A percentile compares a stretch with the other conserved stretches of the same genome.
phyloP scores from a whole-genome alignment of 257 asterid species.

The Fraxinus anomala region DNA sequence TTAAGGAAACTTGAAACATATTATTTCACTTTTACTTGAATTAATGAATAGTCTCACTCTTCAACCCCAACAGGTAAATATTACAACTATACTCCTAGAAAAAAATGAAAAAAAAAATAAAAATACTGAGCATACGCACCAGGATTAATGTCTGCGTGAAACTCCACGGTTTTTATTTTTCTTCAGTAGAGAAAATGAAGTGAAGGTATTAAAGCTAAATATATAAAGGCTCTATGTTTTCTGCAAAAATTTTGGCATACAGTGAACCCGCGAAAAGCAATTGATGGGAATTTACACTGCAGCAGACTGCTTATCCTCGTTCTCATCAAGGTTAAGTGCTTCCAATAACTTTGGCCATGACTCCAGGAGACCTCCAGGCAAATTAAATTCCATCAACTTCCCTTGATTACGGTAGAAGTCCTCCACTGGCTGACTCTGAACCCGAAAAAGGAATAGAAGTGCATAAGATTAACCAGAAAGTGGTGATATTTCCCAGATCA shows the following conservation, averaged over 20 bases:
- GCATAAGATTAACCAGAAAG: not conserved
- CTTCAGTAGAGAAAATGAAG: constrained; percentile 16
- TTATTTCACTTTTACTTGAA: constrained; percentile 4
- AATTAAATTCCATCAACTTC: constrained; percentile 72
- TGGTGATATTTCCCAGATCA: not conserved
- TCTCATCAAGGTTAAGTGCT: constrained; percentile 80
- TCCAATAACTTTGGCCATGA: constrained; percentile 92
- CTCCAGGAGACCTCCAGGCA: constrained; percentile 93
- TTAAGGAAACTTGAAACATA: not conserved
- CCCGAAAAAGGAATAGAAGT: constrained; percentile 12
- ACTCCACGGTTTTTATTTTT: constrained; percentile 34
- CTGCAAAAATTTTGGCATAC: constrained; percentile 56
- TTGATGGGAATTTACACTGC: constrained; percentile 46
- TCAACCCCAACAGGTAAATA: constrained; percentile 26
- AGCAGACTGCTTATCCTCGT: constrained; percentile 65
- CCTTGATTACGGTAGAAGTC: constrained; percentile 69
- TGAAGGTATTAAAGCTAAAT: not conserved
- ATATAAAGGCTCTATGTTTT: constrained; percentile 25
- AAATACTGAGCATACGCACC: constrained; percentile 28
- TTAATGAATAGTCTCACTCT: constrained; percentile 15
- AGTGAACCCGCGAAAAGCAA: constrained; percentile 30
- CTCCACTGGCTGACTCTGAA: constrained; percentile 93
- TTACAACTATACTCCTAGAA: constrained; percentile 38
- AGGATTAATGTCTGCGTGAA: constrained; percentile 27
- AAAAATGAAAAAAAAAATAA: constrained; percentile 10